phyloP scores from a whole-genome alignment of 305 asterid genomes.

The Solanum hybrid region DNA sequence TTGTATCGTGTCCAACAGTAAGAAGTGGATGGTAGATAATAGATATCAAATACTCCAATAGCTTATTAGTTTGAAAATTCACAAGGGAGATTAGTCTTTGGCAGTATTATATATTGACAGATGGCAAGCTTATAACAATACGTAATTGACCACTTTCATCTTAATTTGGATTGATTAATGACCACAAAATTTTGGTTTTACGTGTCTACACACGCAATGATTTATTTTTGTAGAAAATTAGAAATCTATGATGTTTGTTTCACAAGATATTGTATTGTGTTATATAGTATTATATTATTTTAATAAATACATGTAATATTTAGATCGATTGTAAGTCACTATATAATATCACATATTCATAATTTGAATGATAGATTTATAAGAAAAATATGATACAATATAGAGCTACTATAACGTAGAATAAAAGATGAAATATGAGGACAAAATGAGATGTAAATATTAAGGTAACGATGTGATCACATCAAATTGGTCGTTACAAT shows the following conservation, averaged over 20 bases:
- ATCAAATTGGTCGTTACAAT: too few species aligned
- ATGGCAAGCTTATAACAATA: not conserved
- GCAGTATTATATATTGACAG: not conserved
- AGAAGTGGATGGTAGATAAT: not conserved
- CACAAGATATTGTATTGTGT: too few species aligned
- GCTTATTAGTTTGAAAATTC: not conserved
- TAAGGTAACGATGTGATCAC: not conserved
- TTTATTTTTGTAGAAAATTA: too few species aligned
- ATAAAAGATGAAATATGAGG: not conserved
- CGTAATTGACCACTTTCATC: not conserved
- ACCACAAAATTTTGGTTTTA: not conserved
- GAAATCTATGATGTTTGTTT: not conserved
- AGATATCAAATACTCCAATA: not conserved
- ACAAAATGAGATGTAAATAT: too few species aligned
- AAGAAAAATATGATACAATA: not conserved
- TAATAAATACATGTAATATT: too few species aligned
- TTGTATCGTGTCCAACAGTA: not conserved
- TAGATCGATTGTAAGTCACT: too few species aligned
- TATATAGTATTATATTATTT: too few species aligned
- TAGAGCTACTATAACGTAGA: not conserved
- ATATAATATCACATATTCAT: too few species aligned
- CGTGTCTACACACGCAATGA: not conserved
- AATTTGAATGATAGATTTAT: too few species aligned
- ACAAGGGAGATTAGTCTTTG: not conserved
- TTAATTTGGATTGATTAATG: not conserved